A percentile compares a stretch with the other conserved stretches of the same genome.
These are phyloP conservation scores for Kickxella alabastrina DNA, from an alignment of 192 early-diverging fungal genomes.

Conservation along the genomic window DNA sequence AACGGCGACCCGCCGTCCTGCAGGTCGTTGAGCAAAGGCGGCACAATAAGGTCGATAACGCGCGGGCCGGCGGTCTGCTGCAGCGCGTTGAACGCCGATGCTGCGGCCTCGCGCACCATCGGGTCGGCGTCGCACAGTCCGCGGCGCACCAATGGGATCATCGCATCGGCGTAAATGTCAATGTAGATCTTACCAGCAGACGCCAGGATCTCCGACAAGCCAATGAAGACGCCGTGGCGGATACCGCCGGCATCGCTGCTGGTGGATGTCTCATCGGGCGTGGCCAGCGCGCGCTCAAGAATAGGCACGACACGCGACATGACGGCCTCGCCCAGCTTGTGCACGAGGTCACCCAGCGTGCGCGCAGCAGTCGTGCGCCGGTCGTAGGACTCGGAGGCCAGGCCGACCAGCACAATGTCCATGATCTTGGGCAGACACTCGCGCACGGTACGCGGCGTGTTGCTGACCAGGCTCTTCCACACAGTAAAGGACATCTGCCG, in stretches of 20 bases:
- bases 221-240: conserved; percentile 91
- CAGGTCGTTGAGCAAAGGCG: conserved; percentile 80
- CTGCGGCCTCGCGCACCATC: conserved; percentile 91
- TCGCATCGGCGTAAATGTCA: conserved; percentile 79
- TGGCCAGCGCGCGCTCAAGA: conserved; percentile 71
- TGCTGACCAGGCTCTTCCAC: conserved; percentile 93
- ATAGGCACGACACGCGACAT: conserved; percentile 87
- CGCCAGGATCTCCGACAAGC: conserved; percentile 86
- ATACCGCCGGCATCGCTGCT: conserved; percentile 53
- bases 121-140: conserved; percentile 82
- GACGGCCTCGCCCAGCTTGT: conserved; percentile 90
- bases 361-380: conserved; percentile 83
- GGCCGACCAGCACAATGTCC: conserved; percentile 78
- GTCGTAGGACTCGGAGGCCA: conserved; percentile 73
- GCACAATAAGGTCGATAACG: conserved; percentile 90
- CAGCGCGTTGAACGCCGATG: conserved; percentile 86
- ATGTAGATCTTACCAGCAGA: conserved; percentile 78
- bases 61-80: conserved; percentile 88
- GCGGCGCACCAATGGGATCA: conserved; percentile 74
- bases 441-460: conserved; percentile 95
- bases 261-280: conserved; percentile 8
- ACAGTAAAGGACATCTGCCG: conserved; percentile 84
- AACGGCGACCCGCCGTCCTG: conserved; percentile 49
- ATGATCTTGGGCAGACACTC: conserved; percentile 91
- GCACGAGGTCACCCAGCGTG: conserved; percentile 89